These are phyloP conservation scores for Phytophthora tubulina DNA, from an alignment of 352 stramenopile genomes.

Conservation along the genomic window DNA sequence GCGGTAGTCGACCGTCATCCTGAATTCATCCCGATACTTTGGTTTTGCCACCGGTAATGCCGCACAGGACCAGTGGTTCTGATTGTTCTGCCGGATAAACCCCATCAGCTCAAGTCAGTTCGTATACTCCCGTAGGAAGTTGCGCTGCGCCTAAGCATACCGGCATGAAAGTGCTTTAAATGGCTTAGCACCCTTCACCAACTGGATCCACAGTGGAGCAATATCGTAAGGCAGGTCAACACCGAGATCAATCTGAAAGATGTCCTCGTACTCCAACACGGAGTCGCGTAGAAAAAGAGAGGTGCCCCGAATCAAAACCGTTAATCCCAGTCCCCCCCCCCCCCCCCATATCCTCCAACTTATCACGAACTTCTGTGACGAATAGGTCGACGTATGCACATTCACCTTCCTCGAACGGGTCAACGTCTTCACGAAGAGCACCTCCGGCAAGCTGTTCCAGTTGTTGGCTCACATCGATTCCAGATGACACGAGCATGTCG, in stretches of 20 bases:
- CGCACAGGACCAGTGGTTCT: constrained; percentile 1
- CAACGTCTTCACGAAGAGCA: neutral
- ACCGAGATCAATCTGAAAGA: constrained; percentile 7
- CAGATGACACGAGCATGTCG: neutral
- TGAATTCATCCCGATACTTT: neutral
- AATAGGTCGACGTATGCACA: neutral
- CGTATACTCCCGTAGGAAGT: constrained; percentile 6
- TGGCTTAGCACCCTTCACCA: constrained; percentile 5
- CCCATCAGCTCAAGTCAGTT: constrained; percentile 1
- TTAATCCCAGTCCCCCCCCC: neutral
- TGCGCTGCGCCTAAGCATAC: constrained; percentile 6
- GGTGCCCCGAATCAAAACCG: constrained; percentile 8
- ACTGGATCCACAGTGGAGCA: constrained; percentile 3
- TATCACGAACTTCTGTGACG: neutral
- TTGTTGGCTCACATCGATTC: neutral
- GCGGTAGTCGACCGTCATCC: neutral
- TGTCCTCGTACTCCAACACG: constrained; percentile 17
- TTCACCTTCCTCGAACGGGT: neutral
- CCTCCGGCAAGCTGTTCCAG: neutral
- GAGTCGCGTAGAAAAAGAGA: neutral
- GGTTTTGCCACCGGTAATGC: constrained; percentile 1
- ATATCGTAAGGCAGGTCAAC: neutral
- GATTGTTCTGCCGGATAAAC: constrained; percentile 3
- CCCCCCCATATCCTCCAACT: neutral
- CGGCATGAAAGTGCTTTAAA: neutral